These are phyloP conservation scores for Cryptomeria japonica DNA, from an alignment of 75 land plant genomes.

Conservation along the genomic window DNA sequence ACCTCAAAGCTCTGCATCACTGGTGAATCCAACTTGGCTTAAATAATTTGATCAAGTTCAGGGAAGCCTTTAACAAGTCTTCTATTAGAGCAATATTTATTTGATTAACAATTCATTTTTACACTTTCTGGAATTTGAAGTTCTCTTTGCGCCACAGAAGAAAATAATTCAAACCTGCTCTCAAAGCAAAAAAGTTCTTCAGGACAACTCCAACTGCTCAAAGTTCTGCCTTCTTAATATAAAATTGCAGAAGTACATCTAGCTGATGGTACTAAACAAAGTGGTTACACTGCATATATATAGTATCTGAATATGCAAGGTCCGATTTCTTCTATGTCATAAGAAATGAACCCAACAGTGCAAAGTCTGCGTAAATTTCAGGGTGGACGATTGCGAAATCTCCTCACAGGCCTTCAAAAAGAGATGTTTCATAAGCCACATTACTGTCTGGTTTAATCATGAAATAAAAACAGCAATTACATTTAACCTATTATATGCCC, in stretches of 20 bases:
- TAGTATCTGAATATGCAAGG: neutral
- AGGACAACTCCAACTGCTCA: no score
- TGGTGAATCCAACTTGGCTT: no score
- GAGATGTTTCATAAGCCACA: neutral
- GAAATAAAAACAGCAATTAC: neutral
- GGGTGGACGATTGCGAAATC: neutral
- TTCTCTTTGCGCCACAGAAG: no score
- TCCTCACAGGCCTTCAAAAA: neutral
- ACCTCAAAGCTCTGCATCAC: no score
- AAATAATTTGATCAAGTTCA: no score
- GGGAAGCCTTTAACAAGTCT: no score
- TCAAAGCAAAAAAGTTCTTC: no score
- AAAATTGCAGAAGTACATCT: neutral
- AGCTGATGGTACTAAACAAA: neutral
- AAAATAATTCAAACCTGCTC: neutral
- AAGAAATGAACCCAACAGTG: neutral
- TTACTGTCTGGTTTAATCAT: neutral
- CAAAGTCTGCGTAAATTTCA: neutral
- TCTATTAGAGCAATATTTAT: no score
- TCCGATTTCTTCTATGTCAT: neutral
- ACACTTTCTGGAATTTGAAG: no score
- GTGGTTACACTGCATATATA: neutral
- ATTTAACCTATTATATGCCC: neutral
- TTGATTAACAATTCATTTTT: no score
- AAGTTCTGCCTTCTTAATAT: neutral